Percentiles rank a stretch among this genome's conserved stretches.
Conservation (phyloP, 176 grass and related monocot genomes). For the Oryza meyeriana region DNA sequence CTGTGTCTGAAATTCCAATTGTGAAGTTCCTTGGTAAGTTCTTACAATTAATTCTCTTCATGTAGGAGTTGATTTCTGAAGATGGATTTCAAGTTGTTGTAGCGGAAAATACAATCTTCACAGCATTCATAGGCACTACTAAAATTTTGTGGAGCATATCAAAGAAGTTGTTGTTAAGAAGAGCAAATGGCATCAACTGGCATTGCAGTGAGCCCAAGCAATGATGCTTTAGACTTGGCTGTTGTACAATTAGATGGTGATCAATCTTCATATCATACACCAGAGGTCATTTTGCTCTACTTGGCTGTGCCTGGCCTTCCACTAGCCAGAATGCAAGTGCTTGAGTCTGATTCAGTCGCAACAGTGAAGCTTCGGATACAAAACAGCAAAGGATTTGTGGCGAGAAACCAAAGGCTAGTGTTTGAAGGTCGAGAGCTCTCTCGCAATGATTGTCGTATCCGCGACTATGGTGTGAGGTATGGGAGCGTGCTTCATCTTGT, state of each 20-base stretch:
- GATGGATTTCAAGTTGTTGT: slow-evolving; percentile 16
- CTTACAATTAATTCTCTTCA: slow-evolving; percentile 5
- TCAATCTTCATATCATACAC: slow-evolving; percentile 12
- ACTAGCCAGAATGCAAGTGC: neutral
- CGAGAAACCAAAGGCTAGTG: slow-evolving; percentile 51
- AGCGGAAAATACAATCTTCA: neutral
- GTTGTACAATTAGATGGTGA: slow-evolving; percentile 26
- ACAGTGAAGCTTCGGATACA: slow-evolving; percentile 53
- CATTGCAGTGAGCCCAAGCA: slow-evolving; percentile 24
- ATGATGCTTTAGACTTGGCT: slow-evolving; percentile 17
- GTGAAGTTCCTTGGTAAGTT: neutral
- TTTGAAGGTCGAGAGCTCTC: slow-evolving; percentile 54
- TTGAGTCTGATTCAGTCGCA: slow-evolving; percentile 41
- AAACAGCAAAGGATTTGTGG: slow-evolving; percentile 32
- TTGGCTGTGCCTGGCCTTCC: slow-evolving; percentile 39
- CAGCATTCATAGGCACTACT: neutral
- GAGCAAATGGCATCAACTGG: slow-evolving; percentile 42
- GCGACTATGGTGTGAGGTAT: slow-evolving; percentile 46
- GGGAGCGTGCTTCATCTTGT: slow-evolving; percentile 49
- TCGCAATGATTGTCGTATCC: slow-evolving; percentile 27
- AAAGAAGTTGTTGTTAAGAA: neutral
- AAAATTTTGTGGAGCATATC: neutral
- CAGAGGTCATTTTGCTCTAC: slow-evolving; percentile 47
- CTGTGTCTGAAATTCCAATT: neutral
- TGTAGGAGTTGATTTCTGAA: slow-evolving; percentile 21